phyloP scores from a whole-genome alignment of 2,329 filamentous ascomycete genomes.

The Sarocladium oryzae region DNA sequence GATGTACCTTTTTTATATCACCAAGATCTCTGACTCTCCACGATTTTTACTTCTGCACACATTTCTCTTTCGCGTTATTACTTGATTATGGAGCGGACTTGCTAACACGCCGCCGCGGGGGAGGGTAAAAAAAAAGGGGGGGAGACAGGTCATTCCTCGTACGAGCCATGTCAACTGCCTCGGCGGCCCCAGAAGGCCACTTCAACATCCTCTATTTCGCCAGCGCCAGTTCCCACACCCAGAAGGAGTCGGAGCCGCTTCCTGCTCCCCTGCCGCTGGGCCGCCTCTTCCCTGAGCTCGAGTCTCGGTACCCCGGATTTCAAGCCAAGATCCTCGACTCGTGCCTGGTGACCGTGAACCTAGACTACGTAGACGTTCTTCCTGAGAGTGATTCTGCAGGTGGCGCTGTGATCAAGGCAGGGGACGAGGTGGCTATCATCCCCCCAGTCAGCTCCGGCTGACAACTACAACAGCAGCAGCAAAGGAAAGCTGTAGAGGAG shows the following conservation, averaged over 20 bases:
- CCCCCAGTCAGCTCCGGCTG: slow-evolving; percentile 82
- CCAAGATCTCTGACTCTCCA: slow-evolving; percentile 64
- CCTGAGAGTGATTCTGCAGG: slow-evolving; percentile 37
- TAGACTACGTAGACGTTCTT: slow-evolving; percentile 72
- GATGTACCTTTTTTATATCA: slow-evolving; percentile 56
- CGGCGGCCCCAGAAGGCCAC: slow-evolving; percentile 51
- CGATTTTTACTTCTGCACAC: slow-evolving; percentile 11
- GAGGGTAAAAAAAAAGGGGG: no score
- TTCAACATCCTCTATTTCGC: slow-evolving; percentile 83
- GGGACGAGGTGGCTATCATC: slow-evolving; percentile 82
- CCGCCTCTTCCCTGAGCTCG: slow-evolving; percentile 60
- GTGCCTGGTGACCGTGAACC: slow-evolving; percentile 72
- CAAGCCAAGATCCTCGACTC: slow-evolving; percentile 60
- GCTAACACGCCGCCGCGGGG: slow-evolving; percentile 18
- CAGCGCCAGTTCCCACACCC: slow-evolving; percentile 63
- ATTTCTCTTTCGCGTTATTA: no score
- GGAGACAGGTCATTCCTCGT: no score
- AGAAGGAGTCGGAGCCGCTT: slow-evolving; percentile 58
- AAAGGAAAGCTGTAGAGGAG: no score
- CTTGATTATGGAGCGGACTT: slow-evolving; percentile 7
- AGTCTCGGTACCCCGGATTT: slow-evolving; percentile 65
- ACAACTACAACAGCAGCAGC: slow-evolving; percentile 15
- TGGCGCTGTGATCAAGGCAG: slow-evolving; percentile 51
- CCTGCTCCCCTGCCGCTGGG: slow-evolving; percentile 58
- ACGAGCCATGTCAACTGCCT: slow-evolving; percentile 27